Evolutionary conservation across 352 stramenopile species (phyloP), one percentile per base, ranked within the genome.

Genomic region (Phytophthora ramorum): DNA sequence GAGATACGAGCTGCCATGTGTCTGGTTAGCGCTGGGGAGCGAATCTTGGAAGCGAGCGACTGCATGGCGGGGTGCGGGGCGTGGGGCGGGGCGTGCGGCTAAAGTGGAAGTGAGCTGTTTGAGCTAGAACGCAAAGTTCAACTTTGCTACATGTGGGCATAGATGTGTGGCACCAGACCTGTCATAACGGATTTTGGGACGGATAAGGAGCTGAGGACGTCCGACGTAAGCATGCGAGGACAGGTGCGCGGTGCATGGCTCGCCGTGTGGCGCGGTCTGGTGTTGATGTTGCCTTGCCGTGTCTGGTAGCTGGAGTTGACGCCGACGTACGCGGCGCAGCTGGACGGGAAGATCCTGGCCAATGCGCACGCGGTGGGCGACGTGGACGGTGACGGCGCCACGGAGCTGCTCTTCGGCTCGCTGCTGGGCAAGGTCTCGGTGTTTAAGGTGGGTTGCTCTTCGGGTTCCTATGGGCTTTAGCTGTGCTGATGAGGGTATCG

Each of bases 341-440:
- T 93, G 58, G 83, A 88, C 37, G 83, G 68, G 28, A 88, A 90
- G 57, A 78, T 93, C 32, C 58, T 95, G 58, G 71, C 79, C 20
- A 93, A 93, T 71, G 87, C 87, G 41, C 68, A 83, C 49, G 81
- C 83, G 7, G 71, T 81, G 32, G 87, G 73, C 14, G 81, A 95
- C 65, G 68, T 92, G 22, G 81, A 91, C 35, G 82, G 78, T 51
- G 83, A 93, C 60, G 82, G 83, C 58, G 56, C 70, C 13, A 78
- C 77, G 38, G 87, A 92, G 45, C 57, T 95, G 46, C 63, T 95
- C 30, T 79, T 93, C 30, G 87, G 87, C 38, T 85, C 87, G 8
- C 72, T 90, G 26, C 63, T 67, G 26, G 87, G 87, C 54, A 76
- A 72, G 28, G 59, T 95, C n/a, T 78, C 73, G 2, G 75, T 93